Base-by-base conservation (phyloP, 768 basidiomycete genomes). In the Kwoniella sp. region DNA sequence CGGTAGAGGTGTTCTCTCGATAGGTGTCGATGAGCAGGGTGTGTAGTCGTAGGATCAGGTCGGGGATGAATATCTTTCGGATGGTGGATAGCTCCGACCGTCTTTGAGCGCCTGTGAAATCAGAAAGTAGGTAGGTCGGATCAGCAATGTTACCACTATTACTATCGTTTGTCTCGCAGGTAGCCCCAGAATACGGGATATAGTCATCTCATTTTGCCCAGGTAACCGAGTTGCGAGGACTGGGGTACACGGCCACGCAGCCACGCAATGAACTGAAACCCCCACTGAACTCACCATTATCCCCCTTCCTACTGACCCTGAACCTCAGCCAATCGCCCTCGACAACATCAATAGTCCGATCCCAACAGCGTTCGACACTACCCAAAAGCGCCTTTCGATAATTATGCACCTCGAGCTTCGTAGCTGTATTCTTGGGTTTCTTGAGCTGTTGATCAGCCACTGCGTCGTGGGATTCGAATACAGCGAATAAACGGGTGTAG, bases 21-120 rank as follows among this genome's bases (percentile, higher is more conserved):
- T 44, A 44, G 10, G 40, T 44, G 40, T 19, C 40, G 40, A 44
- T 44, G 40, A 98, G 81, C 54, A 88, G 81, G 48, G 85, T 83
- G 73, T 97, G 93, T 1, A 98, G 81, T 22, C 91, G 87, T 67
- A 97, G 84, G 69, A 97, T 86, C 22, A 97, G 83, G 76, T 96
- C 92, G 0, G 93, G 95, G 25, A 96, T 83, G 79, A 89, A 94
- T 29, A 94, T 86, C 71, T 92, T 88, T 46, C 93, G 86, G 55
- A 95, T 89, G n/a, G 89, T 86, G 13, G 85, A 80, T 50, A 95
- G 84, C 65, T 94, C 91, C 22, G 82, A 82, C 24, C 82, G 83
- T 26, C 89, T 84, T 7, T 83, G 84, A 51, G 87, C 85, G 46
- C 80, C 86, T 85, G 47, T 17, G 27, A n/a, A 58, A 21, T 19